Conservation (phyloP, 2,329 filamentous ascomycete species). For the Pyrenophora seminiperda region DNA sequence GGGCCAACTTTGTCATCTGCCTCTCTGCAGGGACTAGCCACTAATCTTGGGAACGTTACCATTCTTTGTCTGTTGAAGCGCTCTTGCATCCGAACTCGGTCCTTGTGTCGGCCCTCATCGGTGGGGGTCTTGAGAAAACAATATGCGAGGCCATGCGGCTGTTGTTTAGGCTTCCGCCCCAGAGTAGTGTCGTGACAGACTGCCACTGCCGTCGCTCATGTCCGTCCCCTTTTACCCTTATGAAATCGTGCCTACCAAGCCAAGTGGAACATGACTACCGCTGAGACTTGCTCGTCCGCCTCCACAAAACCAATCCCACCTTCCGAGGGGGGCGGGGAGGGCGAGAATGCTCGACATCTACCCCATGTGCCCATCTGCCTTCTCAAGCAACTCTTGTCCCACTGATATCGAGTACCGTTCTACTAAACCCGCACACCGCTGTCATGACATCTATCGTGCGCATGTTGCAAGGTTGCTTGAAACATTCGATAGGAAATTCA, state of each 20-base stretch:
- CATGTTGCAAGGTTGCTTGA: constrained; percentile 12
- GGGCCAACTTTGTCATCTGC: constrained; percentile 40
- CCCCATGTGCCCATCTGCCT: neutral
- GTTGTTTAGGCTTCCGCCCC: constrained; percentile 4
- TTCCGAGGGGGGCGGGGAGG: neutral
- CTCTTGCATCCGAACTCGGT: constrained; percentile 13
- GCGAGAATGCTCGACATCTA: neutral
- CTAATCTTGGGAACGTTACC: constrained; percentile 19
- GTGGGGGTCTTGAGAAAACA: constrained; percentile 7
- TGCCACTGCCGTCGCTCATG: constrained; percentile 2
- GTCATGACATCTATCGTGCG: constrained; percentile 15
- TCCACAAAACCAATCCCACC: neutral
- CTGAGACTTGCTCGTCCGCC: neutral
- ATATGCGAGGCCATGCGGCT: constrained; percentile 3
- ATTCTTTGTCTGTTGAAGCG: constrained; percentile 15
- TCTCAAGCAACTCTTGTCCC: constrained; percentile 1
- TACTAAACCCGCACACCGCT: constrained; percentile 13
- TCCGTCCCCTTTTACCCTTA: neutral
- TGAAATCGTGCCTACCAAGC: constrained; percentile 1
- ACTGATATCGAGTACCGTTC: constrained; percentile 2
- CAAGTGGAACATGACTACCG: neutral
- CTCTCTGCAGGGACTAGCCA: constrained; percentile 39
- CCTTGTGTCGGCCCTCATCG: neutral
- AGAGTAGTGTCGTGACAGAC: constrained; percentile 1
- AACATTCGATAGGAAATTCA: constrained; percentile 24